Evolutionary conservation across 169 alveolate genomes (phyloP), one percentile per base, ranked within the genome.

Genomic region (Miamiensis avidus): DNA sequence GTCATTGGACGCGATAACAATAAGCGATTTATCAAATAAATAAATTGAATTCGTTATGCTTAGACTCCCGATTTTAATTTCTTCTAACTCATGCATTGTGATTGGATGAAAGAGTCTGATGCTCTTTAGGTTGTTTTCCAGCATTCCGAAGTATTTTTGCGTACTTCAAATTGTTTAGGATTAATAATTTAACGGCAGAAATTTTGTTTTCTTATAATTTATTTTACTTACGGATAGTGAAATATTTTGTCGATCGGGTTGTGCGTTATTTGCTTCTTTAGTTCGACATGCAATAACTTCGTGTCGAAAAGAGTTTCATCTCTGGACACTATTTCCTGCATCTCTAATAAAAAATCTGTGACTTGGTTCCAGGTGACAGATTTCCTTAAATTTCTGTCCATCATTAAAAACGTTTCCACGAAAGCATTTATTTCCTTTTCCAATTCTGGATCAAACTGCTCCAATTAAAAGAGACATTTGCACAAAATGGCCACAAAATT

Each of bases 251-350:
- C 82, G 20, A 77, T 77, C 15, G 65, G 31, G 6, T 31, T 77
- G 27, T 30, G 82, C 25, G 20, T 77, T 31, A 75, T 75, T 31
- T 0, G 33, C 72, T 34, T 33, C 82, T 33, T 28, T 30, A 27
- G 28, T 77, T 26, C 33, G 33, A 77, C 72, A 31, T 77, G 33
- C 0, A 15, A 32, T 77, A 77, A 33, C n/a, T 77, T 77, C 1
- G 82, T 77, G 20, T 77, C 82, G 27, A 33, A 77, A 0, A 77
- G n/a, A 77, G 29, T 77, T 77, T 77, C 82, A 33, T 77, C 82
- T 34, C 82, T 77, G 0, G 31, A 32, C 6, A 77, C 33, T 0
- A 77, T 30, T 77, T 77, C 82, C 34, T 30, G 82, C 29, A 77
- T 77, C 20, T 77, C 82, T 26, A 77, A 33, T 27, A 77, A 28